These are phyloP conservation scores for Sugiyamaella pinicola DNA, from an alignment of 1,139 yeast genomes.

Conservation along the genomic window DNA sequence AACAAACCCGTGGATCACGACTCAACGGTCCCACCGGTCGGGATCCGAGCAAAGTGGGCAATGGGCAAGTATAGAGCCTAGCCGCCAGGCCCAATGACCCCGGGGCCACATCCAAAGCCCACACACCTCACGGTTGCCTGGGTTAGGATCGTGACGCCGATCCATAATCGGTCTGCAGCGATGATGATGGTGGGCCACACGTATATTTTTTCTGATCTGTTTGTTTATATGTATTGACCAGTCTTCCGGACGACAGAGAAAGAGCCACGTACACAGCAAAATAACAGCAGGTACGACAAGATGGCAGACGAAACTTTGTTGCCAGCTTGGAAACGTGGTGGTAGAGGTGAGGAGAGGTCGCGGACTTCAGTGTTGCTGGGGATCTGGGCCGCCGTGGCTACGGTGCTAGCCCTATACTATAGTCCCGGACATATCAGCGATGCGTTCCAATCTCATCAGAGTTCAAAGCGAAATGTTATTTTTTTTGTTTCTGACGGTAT, in stretches of 20 bases:
- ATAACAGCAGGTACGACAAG: not conserved
- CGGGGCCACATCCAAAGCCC: not conserved
- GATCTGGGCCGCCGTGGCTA: slow-evolving; percentile 26
- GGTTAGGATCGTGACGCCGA: not conserved
- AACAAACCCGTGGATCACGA: no score
- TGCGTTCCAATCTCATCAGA: slow-evolving; percentile 16
- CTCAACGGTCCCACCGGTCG: not conserved
- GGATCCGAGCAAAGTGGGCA: not conserved
- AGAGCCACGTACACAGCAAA: not conserved
- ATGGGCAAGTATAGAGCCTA: not conserved
- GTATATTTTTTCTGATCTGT: not conserved
- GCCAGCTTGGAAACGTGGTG: slow-evolving; percentile 30
- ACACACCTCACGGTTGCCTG: not conserved
- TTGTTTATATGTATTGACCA: no score
- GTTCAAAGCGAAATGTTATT: slow-evolving; percentile 58
- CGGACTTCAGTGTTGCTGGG: slow-evolving; percentile 15
- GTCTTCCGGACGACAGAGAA: no score
- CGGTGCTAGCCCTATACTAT: slow-evolving; percentile 23
- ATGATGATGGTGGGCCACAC: not conserved
- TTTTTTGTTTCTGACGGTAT: slow-evolving; percentile 91
- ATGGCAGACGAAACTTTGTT: slow-evolving; percentile 1
- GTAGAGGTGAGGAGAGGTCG: slow-evolving; percentile 8
- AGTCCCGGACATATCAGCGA: slow-evolving; percentile 15
- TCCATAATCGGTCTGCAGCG: not conserved
- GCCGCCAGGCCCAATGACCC: not conserved